Evolutionary conservation across 208 protist species (phyloP).

Genomic region (Acanthamoeba healyi): DNA sequence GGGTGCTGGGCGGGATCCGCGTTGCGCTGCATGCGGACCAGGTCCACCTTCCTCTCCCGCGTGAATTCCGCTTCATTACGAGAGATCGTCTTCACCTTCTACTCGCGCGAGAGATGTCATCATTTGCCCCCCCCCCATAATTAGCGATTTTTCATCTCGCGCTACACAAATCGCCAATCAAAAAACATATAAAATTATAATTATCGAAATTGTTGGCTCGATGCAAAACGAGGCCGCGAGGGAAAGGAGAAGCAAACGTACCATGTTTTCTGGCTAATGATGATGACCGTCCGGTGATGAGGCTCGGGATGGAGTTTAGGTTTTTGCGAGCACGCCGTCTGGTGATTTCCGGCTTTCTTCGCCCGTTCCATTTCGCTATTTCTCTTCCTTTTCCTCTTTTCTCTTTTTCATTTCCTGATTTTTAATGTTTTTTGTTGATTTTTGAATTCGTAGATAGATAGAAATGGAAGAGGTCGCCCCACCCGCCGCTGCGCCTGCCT

Average conservation of each 20-base stretch:
- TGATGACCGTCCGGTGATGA: no score
- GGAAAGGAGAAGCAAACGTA: no score
- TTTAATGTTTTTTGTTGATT: background rate
- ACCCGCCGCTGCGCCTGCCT: background rate
- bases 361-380: background rate
- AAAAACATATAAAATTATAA: no score
- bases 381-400: no score
- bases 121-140: background rate
- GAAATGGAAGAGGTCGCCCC: background rate
- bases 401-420: background rate
- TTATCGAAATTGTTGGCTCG: no score
- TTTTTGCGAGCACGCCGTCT: no score
- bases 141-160: no score
- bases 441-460: background rate
- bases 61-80: constrained; percentile 95
- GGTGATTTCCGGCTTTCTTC: background rate
- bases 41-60: constrained; percentile 93
- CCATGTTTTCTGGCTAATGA: no score
- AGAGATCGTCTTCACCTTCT: constrained; percentile 95
- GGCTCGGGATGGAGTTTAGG: background rate
- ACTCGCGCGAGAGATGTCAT: background rate
- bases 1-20: constrained; percentile 96
- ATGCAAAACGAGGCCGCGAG: no score
- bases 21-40: constrained; percentile 94
- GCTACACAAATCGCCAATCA: no score